Evolutionary conservation across 164 flowering plant species (phyloP), one percentile per base, ranked within the genome.

Genomic region (Vitis rupestris): DNA sequence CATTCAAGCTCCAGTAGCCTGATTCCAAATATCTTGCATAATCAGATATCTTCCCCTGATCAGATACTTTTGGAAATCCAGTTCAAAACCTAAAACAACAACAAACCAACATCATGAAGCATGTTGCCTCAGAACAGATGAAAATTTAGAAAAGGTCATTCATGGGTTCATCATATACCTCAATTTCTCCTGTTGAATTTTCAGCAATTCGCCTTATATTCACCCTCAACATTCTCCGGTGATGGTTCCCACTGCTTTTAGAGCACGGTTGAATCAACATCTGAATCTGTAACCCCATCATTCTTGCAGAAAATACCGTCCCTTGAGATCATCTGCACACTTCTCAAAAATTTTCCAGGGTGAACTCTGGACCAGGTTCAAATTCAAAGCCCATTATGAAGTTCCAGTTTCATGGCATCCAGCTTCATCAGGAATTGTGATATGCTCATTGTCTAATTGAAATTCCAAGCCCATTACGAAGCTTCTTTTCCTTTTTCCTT

Each of bases 171-270:
- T 23, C 57, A 61, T 10, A 72, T 78, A 92, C 98, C 96, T 92
- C 93, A 59, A 94, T 81, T 74, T 86, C 91, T 78, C 85, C 88
- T 66, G 83, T 83, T 64, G 93, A 91, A 55, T 83, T 86, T 79
- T 91, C 90, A 69, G 86, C 76, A 54, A 90, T 84, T 56, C 89
- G 80, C 87, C 90, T 82, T 23, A 72, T 92, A 90, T 76, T 92
- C 97, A 71, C 89, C 88, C 81, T 91, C 99, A 30, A 94, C 80
- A 62, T 83, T 57, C 59, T 85, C 82, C 15, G 83, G 37, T 2
- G 81, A 74, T 17, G 75, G 78, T 30, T 77, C 79, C 68, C 30
- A 48, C 44, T 65, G 31, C 61, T 70, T 50, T 19, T 51, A 54
- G 11, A 29, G 10, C 54, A 48, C 30, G 17, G 51, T 16, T 15